These are phyloP conservation scores for Alloteropsis angusta DNA, from an alignment of 202 grass and related monocot species.

Conservation along the genomic window DNA sequence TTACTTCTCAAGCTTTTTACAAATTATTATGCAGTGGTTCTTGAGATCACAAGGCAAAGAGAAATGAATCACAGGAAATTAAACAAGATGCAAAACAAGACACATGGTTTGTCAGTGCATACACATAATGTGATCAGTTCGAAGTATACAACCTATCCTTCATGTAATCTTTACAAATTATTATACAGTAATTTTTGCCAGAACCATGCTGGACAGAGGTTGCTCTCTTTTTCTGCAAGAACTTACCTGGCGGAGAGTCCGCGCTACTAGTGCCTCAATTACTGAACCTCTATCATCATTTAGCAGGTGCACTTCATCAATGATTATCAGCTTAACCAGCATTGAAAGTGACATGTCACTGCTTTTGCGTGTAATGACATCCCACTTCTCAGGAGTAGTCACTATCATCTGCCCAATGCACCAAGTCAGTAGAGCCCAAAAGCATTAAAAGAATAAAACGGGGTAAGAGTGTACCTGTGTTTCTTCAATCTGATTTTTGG, in stretches of 20 bases:
- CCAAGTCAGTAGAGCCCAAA: constrained; percentile 17
- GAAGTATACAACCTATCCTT: background rate
- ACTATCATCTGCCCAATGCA: constrained; percentile 76
- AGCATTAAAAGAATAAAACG: constrained; percentile 1
- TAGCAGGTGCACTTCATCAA: constrained; percentile 95
- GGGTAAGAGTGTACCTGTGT: constrained; percentile 51
- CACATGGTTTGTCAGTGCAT: background rate
- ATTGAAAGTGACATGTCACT: constrained; percentile 98
- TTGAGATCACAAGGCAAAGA: constrained; percentile 3
- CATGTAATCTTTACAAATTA: background rate
- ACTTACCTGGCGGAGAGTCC: constrained; percentile 83
- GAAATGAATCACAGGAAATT: constrained; percentile 13
- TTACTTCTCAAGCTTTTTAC: background rate
- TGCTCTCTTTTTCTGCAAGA: background rate
- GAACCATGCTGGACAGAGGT: background rate
- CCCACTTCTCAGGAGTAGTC: constrained; percentile 97
- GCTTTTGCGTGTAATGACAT: constrained; percentile 99
- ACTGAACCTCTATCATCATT: constrained; percentile 99
- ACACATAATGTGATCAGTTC: background rate
- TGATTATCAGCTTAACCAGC: constrained; percentile 93
- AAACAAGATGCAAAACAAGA: constrained; percentile 19
- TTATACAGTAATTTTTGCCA: constrained; percentile 11
- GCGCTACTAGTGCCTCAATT: constrained; percentile 93
- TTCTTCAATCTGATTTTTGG: constrained; percentile 85
- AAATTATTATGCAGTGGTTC: constrained; percentile 11